phyloP scores from a whole-genome alignment of 371 early-diverging fungal genomes.

The Capniomyces stellatus region DNA sequence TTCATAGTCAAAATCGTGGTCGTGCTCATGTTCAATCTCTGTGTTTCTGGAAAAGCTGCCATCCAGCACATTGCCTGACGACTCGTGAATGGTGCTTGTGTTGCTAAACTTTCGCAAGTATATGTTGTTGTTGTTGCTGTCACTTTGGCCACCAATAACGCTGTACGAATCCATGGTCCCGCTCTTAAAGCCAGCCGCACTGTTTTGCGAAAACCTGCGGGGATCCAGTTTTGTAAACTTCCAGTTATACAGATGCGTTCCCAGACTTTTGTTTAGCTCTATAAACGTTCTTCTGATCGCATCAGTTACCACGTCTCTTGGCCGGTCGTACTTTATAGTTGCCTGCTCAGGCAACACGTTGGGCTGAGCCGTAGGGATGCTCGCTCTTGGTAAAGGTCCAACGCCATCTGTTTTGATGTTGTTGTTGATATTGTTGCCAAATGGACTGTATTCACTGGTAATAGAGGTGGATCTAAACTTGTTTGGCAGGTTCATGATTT shows the following conservation, averaged over 20 bases:
- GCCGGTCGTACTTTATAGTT: slow-evolving; percentile 6
- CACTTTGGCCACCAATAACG: neutral
- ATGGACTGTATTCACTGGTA: too few species aligned
- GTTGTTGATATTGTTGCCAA: too few species aligned
- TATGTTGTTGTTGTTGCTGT: neutral
- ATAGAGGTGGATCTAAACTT: too few species aligned
- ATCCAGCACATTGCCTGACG: neutral
- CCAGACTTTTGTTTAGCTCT: slow-evolving; percentile 54
- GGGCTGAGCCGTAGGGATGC: too few species aligned
- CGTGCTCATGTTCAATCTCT: neutral
- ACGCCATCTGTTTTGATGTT: too few species aligned
- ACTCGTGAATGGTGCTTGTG: neutral
- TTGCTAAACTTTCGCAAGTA: neutral
- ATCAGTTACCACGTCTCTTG: slow-evolving; percentile 17
- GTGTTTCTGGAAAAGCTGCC: neutral
- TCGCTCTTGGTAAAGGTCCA: too few species aligned
- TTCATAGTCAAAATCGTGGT: too few species aligned
- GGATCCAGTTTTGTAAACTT: neutral
- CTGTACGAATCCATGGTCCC: neutral
- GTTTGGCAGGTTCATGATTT: too few species aligned
- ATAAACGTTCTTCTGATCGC: slow-evolving; percentile 47
- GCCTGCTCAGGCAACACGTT: too few species aligned
- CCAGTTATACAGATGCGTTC: slow-evolving; percentile 16
- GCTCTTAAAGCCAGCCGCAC: neutral
- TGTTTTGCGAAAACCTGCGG: neutral